These are phyloP conservation scores for Endotrypanum monterogeii DNA, from an alignment of 208 protist species.

Conservation along the genomic window DNA sequence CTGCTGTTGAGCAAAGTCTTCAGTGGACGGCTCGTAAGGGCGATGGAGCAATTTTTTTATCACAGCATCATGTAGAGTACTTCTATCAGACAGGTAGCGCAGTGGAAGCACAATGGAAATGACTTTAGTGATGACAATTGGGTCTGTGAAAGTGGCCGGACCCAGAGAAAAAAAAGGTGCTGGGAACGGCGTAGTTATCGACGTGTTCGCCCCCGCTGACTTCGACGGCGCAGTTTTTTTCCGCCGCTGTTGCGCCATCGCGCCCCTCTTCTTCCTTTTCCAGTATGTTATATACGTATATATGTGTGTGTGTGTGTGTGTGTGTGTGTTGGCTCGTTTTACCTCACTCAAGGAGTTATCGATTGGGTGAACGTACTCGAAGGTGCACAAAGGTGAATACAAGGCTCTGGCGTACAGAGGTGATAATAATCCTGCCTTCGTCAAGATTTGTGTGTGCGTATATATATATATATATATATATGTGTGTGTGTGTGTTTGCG, in stretches of 20 bases:
- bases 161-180: conserved; percentile 46
- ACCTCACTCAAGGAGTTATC: neutral
- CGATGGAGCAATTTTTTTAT: conserved; percentile 56
- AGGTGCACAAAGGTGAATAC: no score
- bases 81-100: conserved; percentile 39
- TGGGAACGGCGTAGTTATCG: conserved; percentile 4
- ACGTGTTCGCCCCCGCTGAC: neutral
- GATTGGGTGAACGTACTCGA: neutral
- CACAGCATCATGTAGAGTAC: conserved; percentile 40
- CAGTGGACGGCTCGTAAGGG: conserved; percentile 29
- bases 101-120: conserved; percentile 48
- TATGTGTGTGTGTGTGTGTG: neutral
- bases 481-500: neutral
- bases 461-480: neutral
- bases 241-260: conserved; percentile 1
- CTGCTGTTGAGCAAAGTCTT: conserved; percentile 25
- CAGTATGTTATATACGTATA: neutral
- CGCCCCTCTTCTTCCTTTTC: neutral
- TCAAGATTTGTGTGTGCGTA: no score
- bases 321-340: neutral
- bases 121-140: conserved; percentile 30
- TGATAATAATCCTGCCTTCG: no score
- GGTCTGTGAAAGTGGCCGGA: conserved; percentile 35
- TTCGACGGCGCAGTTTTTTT: neutral
- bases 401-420: no score